A percentile compares a stretch with the other conserved stretches of the same genome.
Conservation (phyloP, 2,329 filamentous ascomycete genomes). For the Scedosporium dehoogii region DNA sequence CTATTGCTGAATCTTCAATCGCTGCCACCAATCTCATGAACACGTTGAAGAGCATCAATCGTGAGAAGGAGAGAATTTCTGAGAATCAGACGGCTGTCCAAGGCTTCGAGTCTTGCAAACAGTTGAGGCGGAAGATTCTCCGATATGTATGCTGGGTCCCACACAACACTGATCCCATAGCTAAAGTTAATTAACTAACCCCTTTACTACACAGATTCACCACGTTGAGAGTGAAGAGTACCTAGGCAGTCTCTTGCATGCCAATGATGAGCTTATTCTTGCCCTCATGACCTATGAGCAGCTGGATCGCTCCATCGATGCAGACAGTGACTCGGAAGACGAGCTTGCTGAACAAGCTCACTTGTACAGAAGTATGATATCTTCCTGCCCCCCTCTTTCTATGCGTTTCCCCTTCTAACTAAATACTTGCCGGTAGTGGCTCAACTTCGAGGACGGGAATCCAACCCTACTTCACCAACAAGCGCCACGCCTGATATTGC, state of each 20-base stretch:
- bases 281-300: conserved; percentile 93
- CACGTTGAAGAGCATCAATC: conserved; percentile 78
- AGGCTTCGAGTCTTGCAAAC: conserved; percentile 79
- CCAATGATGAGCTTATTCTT: conserved; percentile 91
- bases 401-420: conserved; percentile 1
- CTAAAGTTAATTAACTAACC: neutral
- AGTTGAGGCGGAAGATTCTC: conserved; percentile 71
- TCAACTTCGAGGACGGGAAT: conserved; percentile 33
- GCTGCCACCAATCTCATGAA: conserved; percentile 88
- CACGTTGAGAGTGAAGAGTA: conserved; percentile 85
- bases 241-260: conserved; percentile 81
- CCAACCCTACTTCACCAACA: conserved; percentile 30
- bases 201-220: conserved; percentile 58
- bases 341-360: conserved; percentile 58
- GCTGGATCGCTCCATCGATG: conserved; percentile 75
- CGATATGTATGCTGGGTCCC: conserved; percentile 54
- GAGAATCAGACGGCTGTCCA: conserved; percentile 67
- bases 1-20: conserved; percentile 83
- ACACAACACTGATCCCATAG: neutral
- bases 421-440: conserved; percentile 33
- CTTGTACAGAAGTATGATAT: conserved; percentile 46
- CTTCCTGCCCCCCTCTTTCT: conserved; percentile 10
- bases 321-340: conserved; percentile 61
- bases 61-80: conserved; percentile 78
- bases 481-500: conserved; percentile 33